Evolutionary conservation across 768 basidiomycete species (phyloP), one percentile per base, ranked within the genome.

Genomic region (Boletus subcaerulescens): DNA sequence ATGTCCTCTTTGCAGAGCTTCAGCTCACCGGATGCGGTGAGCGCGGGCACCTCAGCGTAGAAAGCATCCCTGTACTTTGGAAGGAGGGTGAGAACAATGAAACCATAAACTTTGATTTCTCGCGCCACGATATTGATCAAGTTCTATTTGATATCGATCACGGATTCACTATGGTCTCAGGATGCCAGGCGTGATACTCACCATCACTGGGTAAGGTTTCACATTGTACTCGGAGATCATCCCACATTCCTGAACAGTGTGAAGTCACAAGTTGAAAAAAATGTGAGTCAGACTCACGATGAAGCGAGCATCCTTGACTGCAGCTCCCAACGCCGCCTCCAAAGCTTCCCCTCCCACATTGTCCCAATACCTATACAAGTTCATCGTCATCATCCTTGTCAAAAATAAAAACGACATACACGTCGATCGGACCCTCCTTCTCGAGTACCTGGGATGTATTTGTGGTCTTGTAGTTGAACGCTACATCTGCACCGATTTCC

Each of bases 391-490:
- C 24, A 24, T 13, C 10, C 17, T 45, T 18, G 10, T 14, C 20
- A 40, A 31, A n/a, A 43, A 8, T 2, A 36, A 32, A 32, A 24
- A 20, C 17, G 26, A 59, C 57, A 55, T 68, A 82, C 71, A 84
- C 70, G 59, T 84, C 73, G 48, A 85, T 75, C 0, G 79, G 80
- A 8, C 86, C 85, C 60, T 88, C 77, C 53, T 76, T 75, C 54
- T 67, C 58, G 26, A 91, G 72, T 5, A 86, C 75, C 18, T 84
- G 78, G 2, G 61, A 63, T 0, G 80, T 82, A 42, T 75, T 72
- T 3, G 73, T 73, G 0, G 77, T 87, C 73, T 90, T 86, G 71
- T 87, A 89, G 69, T 90, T 88, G 75, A 88, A 89, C 2, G 77
- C 83, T 14, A 85, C 77, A 57, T 91, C 87, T 0, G 80, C 80